phyloP scores from a whole-genome alignment of 179 eudicot genomes.

The Silene vulgaris region DNA sequence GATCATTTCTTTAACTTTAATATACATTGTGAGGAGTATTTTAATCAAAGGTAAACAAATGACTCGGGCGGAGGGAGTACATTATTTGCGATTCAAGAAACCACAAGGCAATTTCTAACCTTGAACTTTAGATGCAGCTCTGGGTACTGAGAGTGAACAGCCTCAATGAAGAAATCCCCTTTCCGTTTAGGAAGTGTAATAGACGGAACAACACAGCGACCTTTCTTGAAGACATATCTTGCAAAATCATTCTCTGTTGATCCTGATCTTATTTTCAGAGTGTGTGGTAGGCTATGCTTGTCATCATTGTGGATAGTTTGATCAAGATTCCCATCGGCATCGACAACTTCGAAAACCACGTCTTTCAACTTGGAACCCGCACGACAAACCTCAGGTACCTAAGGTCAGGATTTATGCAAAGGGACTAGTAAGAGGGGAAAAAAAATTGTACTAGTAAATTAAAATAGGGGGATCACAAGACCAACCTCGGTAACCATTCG shows the following conservation, averaged over 20 bases:
- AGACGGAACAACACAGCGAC: slow-evolving; percentile 47
- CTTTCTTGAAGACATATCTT: slow-evolving; percentile 40
- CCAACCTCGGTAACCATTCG: slow-evolving; percentile 38
- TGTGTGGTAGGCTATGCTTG: slow-evolving; percentile 38
- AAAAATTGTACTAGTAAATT: not conserved
- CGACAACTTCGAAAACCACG: slow-evolving; percentile 44
- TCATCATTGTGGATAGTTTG: slow-evolving; percentile 41
- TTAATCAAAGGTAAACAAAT: no score
- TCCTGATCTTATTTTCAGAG: slow-evolving; percentile 33
- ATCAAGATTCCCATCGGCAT: slow-evolving; percentile 48
- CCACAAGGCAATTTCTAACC: slow-evolving; percentile 31
- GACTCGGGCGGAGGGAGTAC: no score
- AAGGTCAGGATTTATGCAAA: slow-evolving; percentile 11
- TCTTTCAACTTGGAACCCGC: slow-evolving; percentile 46
- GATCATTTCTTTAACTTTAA: no score
- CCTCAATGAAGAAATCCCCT: slow-evolving; percentile 43
- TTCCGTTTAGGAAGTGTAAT: slow-evolving; percentile 43
- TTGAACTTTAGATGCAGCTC: slow-evolving; percentile 42
- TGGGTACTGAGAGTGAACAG: slow-evolving; percentile 44
- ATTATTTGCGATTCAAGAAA: not conserved
- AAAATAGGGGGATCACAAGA: slow-evolving; percentile 13
- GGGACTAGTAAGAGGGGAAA: not conserved
- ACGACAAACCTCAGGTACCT: slow-evolving; percentile 50
- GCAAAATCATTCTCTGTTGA: slow-evolving; percentile 33
- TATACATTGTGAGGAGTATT: no score